phyloP scores from a whole-genome alignment of 192 early-diverging fungal species.

The Backusella parvicylindrica region DNA sequence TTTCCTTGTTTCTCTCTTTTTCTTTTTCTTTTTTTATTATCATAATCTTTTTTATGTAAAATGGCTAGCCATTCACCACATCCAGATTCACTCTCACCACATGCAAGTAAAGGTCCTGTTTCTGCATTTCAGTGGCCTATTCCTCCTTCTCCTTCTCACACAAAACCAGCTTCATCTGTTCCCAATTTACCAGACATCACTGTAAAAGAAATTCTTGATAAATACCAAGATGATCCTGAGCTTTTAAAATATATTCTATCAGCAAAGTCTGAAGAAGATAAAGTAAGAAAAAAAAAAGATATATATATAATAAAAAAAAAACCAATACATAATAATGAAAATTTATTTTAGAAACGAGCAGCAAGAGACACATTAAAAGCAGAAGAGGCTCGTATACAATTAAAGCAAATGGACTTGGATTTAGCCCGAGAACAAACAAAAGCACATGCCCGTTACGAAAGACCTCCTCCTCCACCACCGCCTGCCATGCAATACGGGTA shows the following conservation, averaged over 20 bases:
- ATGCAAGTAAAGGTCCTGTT: neutral
- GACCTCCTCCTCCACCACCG: neutral
- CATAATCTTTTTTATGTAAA: neutral
- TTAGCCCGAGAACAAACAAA: constrained; percentile 20
- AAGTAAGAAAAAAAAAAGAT: constrained; percentile 3
- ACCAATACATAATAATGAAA: neutral
- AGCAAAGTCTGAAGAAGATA: constrained; percentile 17
- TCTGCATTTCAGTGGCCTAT: constrained; percentile 22
- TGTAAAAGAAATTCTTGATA: constrained; percentile 11
- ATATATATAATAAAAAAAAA: neutral
- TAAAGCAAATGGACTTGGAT: constrained; percentile 24
- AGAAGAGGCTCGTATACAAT: constrained; percentile 23
- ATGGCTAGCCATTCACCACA: neutral
- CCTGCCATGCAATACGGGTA: neutral
- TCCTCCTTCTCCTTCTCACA: neutral
- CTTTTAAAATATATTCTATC: constrained; percentile 15
- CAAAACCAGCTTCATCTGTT: neutral
- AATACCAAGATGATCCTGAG: constrained; percentile 16
- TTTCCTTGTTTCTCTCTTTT: neutral
- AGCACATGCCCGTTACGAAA: neutral
- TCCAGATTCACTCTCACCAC: neutral
- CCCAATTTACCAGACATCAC: neutral
- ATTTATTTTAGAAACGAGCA: constrained; percentile 13
- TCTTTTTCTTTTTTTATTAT: neutral
- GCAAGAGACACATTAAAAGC: constrained; percentile 18